These are phyloP conservation scores for Ophiostoma triangulosporum DNA, from an alignment of 2,329 filamentous ascomycete genomes.

Conservation along the genomic window DNA sequence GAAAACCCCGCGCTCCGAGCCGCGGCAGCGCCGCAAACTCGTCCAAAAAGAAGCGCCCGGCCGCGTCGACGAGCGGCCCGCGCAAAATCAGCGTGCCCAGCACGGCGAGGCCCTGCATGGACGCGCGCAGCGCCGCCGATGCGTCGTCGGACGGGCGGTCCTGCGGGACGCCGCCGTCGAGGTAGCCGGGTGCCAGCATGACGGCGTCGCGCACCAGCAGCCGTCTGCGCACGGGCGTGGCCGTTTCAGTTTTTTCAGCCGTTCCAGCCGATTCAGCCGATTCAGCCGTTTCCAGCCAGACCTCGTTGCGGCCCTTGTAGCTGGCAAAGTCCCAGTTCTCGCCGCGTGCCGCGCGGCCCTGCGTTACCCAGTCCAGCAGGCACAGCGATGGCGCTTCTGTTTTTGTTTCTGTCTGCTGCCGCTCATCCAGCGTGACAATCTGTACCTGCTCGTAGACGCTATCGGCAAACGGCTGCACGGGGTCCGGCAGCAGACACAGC, in stretches of 20 bases:
- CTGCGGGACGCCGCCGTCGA: conserved; percentile 14
- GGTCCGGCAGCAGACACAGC: conserved; percentile 68
- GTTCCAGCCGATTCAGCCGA: conserved; percentile 12
- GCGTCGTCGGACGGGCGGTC: neutral
- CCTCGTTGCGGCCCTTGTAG: conserved; percentile 78
- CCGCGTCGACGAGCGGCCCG: conserved; percentile 51
- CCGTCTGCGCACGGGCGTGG: conserved; percentile 24
- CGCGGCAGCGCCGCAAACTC: conserved; percentile 70
- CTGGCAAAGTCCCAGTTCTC: conserved; percentile 75
- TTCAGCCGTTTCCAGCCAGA: conserved; percentile 38
- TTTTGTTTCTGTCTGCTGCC: conserved; percentile 23
- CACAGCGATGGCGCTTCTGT: conserved; percentile 42
- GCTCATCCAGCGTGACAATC: conserved; percentile 26
- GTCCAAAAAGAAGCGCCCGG: conserved; percentile 62
- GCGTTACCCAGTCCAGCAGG: conserved; percentile 86
- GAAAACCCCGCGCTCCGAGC: conserved; percentile 71
- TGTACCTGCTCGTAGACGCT: conserved; percentile 63
- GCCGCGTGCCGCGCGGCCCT: conserved; percentile 70
- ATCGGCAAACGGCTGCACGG: conserved; percentile 76
- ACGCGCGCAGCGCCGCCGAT: conserved; percentile 18
- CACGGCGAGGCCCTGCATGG: conserved; percentile 63
- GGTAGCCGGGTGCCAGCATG: conserved; percentile 36
- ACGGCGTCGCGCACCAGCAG: conserved; percentile 79
- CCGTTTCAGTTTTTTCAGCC: conserved; percentile 9
- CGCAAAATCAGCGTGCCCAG: conserved; percentile 77